Conservation (phyloP, 169 alveolate species). For the Neospora caninum region DNA sequence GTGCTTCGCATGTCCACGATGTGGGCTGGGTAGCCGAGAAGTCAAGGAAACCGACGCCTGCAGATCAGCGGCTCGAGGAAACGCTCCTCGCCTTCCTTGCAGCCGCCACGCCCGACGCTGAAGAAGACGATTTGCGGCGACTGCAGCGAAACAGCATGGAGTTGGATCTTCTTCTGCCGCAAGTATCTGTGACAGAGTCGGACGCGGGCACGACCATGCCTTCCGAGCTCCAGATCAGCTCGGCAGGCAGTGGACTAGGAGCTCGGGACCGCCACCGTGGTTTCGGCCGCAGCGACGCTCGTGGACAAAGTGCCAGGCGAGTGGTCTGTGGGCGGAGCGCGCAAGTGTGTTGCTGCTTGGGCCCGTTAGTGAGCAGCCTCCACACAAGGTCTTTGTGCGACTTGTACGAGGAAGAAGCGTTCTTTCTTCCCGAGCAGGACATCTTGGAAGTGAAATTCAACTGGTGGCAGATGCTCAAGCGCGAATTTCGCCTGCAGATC, state of each 20-base stretch:
- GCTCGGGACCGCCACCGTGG: background rate
- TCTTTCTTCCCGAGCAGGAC: conserved; percentile 33
- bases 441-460: conserved; percentile 39
- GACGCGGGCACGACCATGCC: background rate
- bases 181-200: background rate
- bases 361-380: background rate
- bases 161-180: background rate
- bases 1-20: background rate
- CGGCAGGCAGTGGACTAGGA: background rate
- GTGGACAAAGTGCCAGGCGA: background rate
- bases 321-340: background rate
- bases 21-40: background rate
- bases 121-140: background rate
- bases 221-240: background rate
- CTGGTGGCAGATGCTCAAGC: conserved; percentile 42
- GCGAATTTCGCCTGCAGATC: background rate
- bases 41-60: background rate
- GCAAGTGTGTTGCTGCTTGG: background rate
- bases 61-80: background rate
- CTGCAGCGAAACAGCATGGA: background rate
- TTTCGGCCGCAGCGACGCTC: background rate
- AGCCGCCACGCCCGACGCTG: background rate
- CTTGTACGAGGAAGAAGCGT: conserved; percentile 49
- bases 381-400: background rate
- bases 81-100: background rate